Evolutionary conservation across 2,329 filamentous ascomycete genomes (phyloP), one percentile per base, ranked within the genome.

Genomic region (Aspergillus novoparasiticus): DNA sequence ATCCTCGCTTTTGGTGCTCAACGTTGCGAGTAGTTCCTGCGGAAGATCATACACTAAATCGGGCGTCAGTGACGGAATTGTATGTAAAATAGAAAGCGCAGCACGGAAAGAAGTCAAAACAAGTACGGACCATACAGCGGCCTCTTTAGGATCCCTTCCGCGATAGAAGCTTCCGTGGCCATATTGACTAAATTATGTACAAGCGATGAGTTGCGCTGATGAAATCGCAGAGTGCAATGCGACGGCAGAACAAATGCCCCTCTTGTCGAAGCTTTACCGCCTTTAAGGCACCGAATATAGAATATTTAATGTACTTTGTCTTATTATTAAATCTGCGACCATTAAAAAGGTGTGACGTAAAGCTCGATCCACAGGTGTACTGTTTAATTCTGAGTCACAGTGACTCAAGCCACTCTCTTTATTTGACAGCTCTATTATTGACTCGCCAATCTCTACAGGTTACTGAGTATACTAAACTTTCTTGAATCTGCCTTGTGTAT

Each of bases 21-120:
- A 83, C 3, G 87, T 90, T 58, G 84, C 81, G 41, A 96, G 82
- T 54, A 96, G 85, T 74, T 93, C 87, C 64, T 85, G 82, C 0
- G 93, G 92, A 28, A 97, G 86, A 76, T 96, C 90, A 78, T 94
- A 97, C 62, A 94, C 91, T 93, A 75, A 43, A n/a, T 57, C 5
- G 51, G 58, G 61, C 62, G 66, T 74, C 69, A 69, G 69, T 43
- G 34, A 57, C n/a, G 43, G 60, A 32, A 50, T 9, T 34, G 2
- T 32, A n/a, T n/a, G 34, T 16, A 59, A 12, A 58, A 19, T 21
- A 39, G 19, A 51, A 34, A 26, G 9, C 8, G 51, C 8, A 39
- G 32, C 21, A 36, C 32, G 23, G 23, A 36, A 19, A 43, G 26
- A 19, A n/a, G 5, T 45, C 21, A 2, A 34, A 8, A 53, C 9